Conservation (phyloP, 169 alveolate species). For the Plasmodium fragile region DNA sequence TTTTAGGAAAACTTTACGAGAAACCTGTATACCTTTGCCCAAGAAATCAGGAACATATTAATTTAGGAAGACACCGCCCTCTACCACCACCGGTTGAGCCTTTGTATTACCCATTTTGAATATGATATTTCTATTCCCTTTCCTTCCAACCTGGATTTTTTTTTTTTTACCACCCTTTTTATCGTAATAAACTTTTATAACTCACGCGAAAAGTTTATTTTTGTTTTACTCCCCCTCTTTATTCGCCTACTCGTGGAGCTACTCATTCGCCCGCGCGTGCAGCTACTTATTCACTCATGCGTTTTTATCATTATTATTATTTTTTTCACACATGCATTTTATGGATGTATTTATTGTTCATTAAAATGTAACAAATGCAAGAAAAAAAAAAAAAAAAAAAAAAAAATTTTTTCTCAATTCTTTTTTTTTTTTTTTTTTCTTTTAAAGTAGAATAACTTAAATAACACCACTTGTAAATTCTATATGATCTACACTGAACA, state of each 20-base stretch:
- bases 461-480: conserved; percentile 26
- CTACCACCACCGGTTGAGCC: not conserved
- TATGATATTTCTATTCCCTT: not conserved
- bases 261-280: not conserved
- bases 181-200: not conserved
- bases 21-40: conserved; percentile 87
- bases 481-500: not conserved
- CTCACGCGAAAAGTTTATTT: conserved; percentile 4
- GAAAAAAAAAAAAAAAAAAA: conserved; percentile 9
- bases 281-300: not conserved
- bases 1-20: conserved; percentile 84
- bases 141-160: not conserved
- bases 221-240: conserved; percentile 11
- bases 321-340: conserved; percentile 4
- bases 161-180: not conserved
- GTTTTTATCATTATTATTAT: not conserved
- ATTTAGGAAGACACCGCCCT: conserved; percentile 38
- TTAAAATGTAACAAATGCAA: not conserved
- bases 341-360: conserved; percentile 2
- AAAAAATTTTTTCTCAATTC: not conserved
- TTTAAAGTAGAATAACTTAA: conserved; percentile 6
- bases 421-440: not conserved
- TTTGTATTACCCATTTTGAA: conserved; percentile 3
- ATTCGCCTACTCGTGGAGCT: not conserved
- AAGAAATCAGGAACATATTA: conserved; percentile 84